These are phyloP conservation scores for Akanthomyces dipterigenus DNA, from an alignment of 2,329 filamentous ascomycete genomes.

Conservation along the genomic window DNA sequence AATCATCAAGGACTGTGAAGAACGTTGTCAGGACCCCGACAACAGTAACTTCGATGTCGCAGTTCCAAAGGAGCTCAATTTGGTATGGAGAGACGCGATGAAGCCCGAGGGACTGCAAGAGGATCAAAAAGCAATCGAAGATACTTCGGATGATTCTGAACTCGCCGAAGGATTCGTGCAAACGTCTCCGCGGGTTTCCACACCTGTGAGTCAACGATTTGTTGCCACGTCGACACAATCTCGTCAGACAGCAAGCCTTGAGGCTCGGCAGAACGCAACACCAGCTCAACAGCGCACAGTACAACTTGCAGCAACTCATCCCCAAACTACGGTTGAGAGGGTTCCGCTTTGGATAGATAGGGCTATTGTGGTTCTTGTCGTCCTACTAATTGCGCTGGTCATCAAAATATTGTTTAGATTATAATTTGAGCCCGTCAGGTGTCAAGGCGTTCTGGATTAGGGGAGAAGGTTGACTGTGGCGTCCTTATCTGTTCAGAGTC, in stretches of 20 bases:
- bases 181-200: slow-evolving; percentile 30
- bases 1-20: slow-evolving; percentile 65
- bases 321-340: slow-evolving; percentile 30
- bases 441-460: neutral
- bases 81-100: slow-evolving; percentile 71
- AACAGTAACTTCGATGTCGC: slow-evolving; percentile 35
- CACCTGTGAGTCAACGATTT: neutral
- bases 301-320: slow-evolving; percentile 10
- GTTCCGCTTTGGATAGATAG: slow-evolving; percentile 74
- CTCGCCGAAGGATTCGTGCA: slow-evolving; percentile 53
- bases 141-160: slow-evolving; percentile 31
- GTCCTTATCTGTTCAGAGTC: neutral
- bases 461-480: neutral
- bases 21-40: slow-evolving; percentile 33
- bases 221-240: neutral
- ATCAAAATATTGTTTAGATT: slow-evolving; percentile 42
- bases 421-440: neutral
- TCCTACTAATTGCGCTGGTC: slow-evolving; percentile 65
- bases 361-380: slow-evolving; percentile 65
- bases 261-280: slow-evolving; percentile 15
- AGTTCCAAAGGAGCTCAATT: slow-evolving; percentile 49
- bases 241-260: neutral
- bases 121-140: slow-evolving; percentile 27
- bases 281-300: slow-evolving; percentile 11
- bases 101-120: slow-evolving; percentile 25